Conservation (phyloP, 2,329 filamentous ascomycete genomes). For the Gnomoniopsis sp. region DNA sequence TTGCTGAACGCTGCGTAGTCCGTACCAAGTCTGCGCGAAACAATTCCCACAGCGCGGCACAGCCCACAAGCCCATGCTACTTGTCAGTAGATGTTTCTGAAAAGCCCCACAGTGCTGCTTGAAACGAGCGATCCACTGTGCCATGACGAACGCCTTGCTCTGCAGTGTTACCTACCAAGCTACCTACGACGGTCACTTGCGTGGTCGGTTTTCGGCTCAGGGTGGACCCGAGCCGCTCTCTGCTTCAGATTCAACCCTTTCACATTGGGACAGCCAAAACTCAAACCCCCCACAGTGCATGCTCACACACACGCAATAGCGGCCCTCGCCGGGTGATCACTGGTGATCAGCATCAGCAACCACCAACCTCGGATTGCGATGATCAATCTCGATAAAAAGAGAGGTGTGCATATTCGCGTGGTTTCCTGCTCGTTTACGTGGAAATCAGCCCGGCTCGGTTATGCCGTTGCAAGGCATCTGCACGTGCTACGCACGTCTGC, state of each 20-base stretch:
- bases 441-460: no score
- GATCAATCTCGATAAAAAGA: not conserved
- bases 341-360: no score
- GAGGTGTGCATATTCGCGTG: not conserved
- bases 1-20: no score
- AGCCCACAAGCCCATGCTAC: not conserved
- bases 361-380: not conserved
- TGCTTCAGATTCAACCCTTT: slow-evolving; percentile 3
- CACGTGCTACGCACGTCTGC: not conserved
- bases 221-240: not conserved
- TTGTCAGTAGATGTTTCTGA: not conserved
- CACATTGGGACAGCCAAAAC: not conserved
- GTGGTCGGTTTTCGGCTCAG: slow-evolving; percentile 2
- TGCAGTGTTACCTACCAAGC: no score
- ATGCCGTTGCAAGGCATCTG: no score
- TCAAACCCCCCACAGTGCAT: slow-evolving; percentile 5
- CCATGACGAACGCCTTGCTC: slow-evolving; percentile 6
- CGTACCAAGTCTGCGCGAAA: no score
- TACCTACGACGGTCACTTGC: not conserved
- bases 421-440: no score
- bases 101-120: slow-evolving; percentile 8
- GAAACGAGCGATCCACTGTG: not conserved
- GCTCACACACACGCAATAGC: not conserved
- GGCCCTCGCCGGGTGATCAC: not conserved
- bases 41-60: not conserved